Percentiles rank a stretch among this genome's conserved stretches.
These are phyloP conservation scores for Epichloe sylvatica DNA, from an alignment of 2,329 filamentous ascomycete species.

Conservation along the genomic window DNA sequence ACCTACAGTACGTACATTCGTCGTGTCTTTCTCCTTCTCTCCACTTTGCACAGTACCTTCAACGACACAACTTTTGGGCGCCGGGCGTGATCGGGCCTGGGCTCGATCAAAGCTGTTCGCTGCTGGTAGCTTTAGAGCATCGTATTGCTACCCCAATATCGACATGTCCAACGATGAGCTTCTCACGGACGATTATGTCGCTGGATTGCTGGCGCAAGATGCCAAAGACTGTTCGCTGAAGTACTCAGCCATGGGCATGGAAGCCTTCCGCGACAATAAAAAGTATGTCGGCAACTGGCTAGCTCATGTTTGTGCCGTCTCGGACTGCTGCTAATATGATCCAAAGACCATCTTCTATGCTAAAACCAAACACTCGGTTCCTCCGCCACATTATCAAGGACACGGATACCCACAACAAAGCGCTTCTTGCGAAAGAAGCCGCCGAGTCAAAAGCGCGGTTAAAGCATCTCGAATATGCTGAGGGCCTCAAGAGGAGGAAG, in stretches of 20 bases:
- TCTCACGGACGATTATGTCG: slow-evolving; percentile 65
- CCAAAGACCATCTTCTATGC: slow-evolving; percentile 48
- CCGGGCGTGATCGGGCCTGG: not conserved
- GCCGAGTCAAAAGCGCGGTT: slow-evolving; percentile 64
- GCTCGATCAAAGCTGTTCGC: not conserved
- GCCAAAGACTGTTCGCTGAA: slow-evolving; percentile 59
- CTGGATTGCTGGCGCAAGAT: slow-evolving; percentile 64
- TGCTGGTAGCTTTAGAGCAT: not conserved
- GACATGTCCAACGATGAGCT: slow-evolving; percentile 33
- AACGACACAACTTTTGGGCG: not conserved
- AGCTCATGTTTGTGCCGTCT: not conserved
- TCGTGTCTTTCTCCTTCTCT: not conserved
- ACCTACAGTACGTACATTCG: no score
- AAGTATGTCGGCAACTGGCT: slow-evolving; percentile 25
- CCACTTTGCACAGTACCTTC: not conserved
- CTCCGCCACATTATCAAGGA: slow-evolving; percentile 77
- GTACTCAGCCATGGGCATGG: slow-evolving; percentile 61
- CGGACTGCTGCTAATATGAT: not conserved
- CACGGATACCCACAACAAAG: slow-evolving; percentile 78
- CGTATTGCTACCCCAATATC: not conserved
- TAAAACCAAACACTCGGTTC: slow-evolving; percentile 86
- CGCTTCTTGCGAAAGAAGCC: slow-evolving; percentile 69
- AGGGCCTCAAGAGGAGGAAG: slow-evolving; percentile 30
- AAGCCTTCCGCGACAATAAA: slow-evolving; percentile 34
- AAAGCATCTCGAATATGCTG: slow-evolving; percentile 39